Conservation (phyloP, 2,329 filamentous ascomycete species). For the Davidsoniella neocaledoniae region DNA sequence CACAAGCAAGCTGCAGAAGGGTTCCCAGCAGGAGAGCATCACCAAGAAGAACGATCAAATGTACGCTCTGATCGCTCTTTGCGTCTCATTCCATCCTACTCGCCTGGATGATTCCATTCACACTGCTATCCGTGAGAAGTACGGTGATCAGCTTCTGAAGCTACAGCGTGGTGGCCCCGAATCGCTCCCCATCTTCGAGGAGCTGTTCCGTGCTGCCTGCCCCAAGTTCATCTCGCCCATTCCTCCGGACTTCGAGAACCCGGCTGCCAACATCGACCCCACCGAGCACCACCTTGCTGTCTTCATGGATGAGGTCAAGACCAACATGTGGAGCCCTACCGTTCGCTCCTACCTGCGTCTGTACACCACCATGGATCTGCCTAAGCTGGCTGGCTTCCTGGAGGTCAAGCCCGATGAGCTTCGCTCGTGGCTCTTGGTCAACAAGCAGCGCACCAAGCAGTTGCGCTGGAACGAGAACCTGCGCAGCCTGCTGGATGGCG, state of each 20-base stretch:
- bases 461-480: slow-evolving; percentile 73
- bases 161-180: slow-evolving; percentile 93
- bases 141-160: slow-evolving; percentile 92
- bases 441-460: slow-evolving; percentile 97
- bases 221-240: slow-evolving; percentile 99
- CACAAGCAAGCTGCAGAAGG: slow-evolving; percentile 99
- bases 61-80: slow-evolving; percentile 98
- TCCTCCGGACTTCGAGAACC: slow-evolving; percentile 93
- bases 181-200: slow-evolving; percentile 89
- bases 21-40: slow-evolving; percentile 92
- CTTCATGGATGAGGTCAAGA: slow-evolving; percentile 99
- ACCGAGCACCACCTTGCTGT: slow-evolving; percentile 92
- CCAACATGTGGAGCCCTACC: slow-evolving; percentile 93
- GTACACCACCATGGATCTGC: slow-evolving; percentile 98
- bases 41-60: slow-evolving; percentile 99
- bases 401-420: slow-evolving; percentile 95
- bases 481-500: slow-evolving; percentile 76
- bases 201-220: slow-evolving; percentile 94
- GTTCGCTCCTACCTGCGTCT: slow-evolving; percentile 97
- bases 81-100: slow-evolving; percentile 93
- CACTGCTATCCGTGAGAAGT: slow-evolving; percentile 95
- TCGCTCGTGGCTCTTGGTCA: slow-evolving; percentile 82
- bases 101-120: slow-evolving; percentile 98
- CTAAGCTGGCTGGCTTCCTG: slow-evolving; percentile 93
- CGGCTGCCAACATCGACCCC: slow-evolving; percentile 87